A percentile compares a stretch with the other conserved stretches of the same genome.
Conservation (phyloP, 2,329 filamentous ascomycete species). For the Claviceps lovelessii region DNA sequence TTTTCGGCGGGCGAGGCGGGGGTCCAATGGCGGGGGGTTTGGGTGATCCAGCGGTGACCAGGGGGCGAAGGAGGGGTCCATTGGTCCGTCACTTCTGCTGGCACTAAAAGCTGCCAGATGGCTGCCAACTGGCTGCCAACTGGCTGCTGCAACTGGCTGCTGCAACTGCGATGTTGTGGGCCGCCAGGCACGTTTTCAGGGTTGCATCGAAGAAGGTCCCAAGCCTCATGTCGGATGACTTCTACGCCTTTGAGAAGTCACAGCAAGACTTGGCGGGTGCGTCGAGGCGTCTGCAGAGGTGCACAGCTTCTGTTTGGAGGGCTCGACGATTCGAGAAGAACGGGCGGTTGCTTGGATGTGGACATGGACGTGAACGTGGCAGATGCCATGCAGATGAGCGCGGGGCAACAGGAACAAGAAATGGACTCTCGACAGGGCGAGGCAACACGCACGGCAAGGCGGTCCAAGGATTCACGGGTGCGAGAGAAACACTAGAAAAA, state of each 20-base stretch:
- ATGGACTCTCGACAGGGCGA: not conserved
- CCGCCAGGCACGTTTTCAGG: conserved; percentile 4
- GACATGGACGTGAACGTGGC: not conserved
- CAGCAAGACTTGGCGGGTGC: not conserved
- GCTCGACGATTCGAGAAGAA: not conserved
- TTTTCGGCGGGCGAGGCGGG: conserved; percentile 4
- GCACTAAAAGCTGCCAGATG: not conserved
- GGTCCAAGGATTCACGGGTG: no score
- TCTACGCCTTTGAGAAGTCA: not conserved
- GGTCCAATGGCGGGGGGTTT: conserved; percentile 8
- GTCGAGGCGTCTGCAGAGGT: not conserved
- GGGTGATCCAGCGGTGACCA: conserved; percentile 10
- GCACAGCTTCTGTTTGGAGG: not conserved
- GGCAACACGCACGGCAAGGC: not conserved
- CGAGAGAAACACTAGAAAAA: not conserved
- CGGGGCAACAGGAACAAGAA: not conserved
- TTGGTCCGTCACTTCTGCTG: not conserved
- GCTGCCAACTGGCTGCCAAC: no score
- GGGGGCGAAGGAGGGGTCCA: not conserved
- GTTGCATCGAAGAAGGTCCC: not conserved
- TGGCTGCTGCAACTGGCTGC: no score
- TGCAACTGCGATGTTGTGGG: conserved; percentile 1
- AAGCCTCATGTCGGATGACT: not conserved
- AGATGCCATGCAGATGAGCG: not conserved
- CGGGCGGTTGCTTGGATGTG: no score